Evolutionary conservation across 169 alveolate species (phyloP).

Genomic region (Plasmodium vivax): DNA sequence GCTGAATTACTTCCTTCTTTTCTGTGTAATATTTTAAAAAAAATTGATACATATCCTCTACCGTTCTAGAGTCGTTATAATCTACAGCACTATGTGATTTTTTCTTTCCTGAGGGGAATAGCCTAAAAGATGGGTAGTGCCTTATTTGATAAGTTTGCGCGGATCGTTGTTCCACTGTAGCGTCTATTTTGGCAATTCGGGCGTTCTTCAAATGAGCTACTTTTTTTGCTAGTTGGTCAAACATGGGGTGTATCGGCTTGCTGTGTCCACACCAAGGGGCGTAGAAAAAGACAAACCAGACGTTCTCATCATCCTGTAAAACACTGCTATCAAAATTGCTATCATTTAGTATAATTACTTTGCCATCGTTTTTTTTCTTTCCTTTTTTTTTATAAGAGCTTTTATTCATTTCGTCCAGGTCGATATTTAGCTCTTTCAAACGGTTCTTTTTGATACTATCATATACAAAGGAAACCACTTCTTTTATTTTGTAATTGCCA

Average conservation of each 20-base stretch:
- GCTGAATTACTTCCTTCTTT: constrained; percentile 75
- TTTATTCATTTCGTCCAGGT: constrained; percentile 14
- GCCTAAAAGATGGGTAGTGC: constrained; percentile 91
- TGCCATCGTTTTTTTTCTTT: constrained; percentile 61
- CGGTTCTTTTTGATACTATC: constrained; percentile 79
- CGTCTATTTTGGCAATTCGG: constrained; percentile 86
- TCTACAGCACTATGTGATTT: constrained; percentile 83
- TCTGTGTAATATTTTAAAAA: constrained; percentile 80
- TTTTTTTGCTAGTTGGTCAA: constrained; percentile 88
- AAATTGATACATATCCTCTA: constrained; percentile 86
- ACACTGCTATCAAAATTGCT: constrained; percentile 80
- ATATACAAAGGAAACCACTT: constrained; percentile 81
- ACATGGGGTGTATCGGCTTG: constrained; percentile 95
- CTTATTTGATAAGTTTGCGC: constrained; percentile 73
- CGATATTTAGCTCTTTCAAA: constrained; percentile 64
- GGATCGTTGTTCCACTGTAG: constrained; percentile 80
- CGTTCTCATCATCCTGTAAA: constrained; percentile 81
- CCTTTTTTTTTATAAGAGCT: constrained; percentile 72
- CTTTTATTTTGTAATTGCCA: constrained; percentile 78
- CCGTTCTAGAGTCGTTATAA: constrained; percentile 89
- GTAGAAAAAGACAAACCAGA: constrained; percentile 90
- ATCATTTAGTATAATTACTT: constrained; percentile 82
- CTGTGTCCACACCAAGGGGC: constrained; percentile 99
- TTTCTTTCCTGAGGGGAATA: constrained; percentile 89
- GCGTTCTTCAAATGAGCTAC: constrained; percentile 89